A percentile compares a stretch with the other conserved stretches of the same genome.
Evolutionary conservation across 2,329 filamentous ascomycete species (phyloP).

Genomic region (Apiospora aurea): DNA sequence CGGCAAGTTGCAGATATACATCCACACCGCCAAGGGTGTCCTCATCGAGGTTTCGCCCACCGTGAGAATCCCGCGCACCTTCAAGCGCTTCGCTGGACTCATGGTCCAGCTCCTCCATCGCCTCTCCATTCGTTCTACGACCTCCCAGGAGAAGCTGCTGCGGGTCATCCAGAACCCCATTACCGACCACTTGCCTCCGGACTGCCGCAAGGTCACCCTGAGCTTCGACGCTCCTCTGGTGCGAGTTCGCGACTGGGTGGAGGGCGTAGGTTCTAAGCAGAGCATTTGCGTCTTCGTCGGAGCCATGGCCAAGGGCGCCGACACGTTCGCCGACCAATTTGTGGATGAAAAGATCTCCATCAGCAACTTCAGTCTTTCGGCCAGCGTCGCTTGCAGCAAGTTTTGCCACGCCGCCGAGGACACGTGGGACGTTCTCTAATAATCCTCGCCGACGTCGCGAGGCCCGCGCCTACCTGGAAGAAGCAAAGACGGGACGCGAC

Average conservation of each 20-base stretch:
- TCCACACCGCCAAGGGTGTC: slow-evolving; percentile 96
- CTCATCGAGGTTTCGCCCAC: slow-evolving; percentile 98
- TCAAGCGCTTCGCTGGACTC: slow-evolving; percentile 97
- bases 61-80: slow-evolving; percentile 95
- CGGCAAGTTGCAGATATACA: slow-evolving; percentile 96
- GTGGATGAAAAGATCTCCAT: slow-evolving; percentile 98
- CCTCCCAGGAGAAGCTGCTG: slow-evolving; percentile 95
- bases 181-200: slow-evolving; percentile 93
- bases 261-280: slow-evolving; percentile 78
- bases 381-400: slow-evolving; percentile 98
- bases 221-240: slow-evolving; percentile 92
- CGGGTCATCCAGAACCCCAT: slow-evolving; percentile 99
- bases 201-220: slow-evolving; percentile 96
- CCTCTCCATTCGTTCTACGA: slow-evolving; percentile 93
- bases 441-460: slow-evolving; percentile 9
- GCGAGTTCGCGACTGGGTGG: slow-evolving; percentile 87
- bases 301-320: slow-evolving; percentile 96
- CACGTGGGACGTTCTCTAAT: slow-evolving; percentile 89
- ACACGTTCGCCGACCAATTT: slow-evolving; percentile 92
- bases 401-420: slow-evolving; percentile 99
- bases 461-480: slow-evolving; percentile 12
- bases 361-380: slow-evolving; percentile 96
- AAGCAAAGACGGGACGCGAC: slow-evolving; percentile 35
- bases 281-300: slow-evolving; percentile 98
- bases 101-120: slow-evolving; percentile 98